These are phyloP conservation scores for Naganishia vaughanmartiniae DNA, from an alignment of 768 basidiomycete species.

Conservation along the genomic window DNA sequence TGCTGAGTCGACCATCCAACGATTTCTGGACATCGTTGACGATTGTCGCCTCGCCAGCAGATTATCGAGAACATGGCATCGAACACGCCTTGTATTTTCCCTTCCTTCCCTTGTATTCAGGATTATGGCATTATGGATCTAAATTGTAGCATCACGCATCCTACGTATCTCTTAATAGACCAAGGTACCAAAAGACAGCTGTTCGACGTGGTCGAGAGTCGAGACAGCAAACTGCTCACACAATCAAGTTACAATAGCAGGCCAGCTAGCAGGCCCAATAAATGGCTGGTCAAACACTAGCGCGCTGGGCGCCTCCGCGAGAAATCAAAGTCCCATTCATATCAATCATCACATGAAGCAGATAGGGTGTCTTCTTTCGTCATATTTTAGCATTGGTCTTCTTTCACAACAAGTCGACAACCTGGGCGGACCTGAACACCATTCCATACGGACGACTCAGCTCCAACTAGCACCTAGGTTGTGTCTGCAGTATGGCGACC, in stretches of 20 bases:
- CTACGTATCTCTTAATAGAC: not conserved
- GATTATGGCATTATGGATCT: not conserved
- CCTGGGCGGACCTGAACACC: not conserved
- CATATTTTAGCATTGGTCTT: not conserved
- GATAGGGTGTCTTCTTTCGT: not conserved
- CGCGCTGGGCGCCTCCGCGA: not conserved
- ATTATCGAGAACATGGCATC: too few relatives aligned
- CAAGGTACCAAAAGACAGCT: too few relatives aligned
- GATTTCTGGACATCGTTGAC: not conserved
- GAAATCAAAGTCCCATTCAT: not conserved
- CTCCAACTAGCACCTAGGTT: not conserved
- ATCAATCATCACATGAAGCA: constrained; percentile 7
- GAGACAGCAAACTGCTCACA: too few relatives aligned
- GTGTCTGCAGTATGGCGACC: not conserved
- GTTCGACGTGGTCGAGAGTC: too few relatives aligned
- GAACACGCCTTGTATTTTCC: not conserved
- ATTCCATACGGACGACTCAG: not conserved
- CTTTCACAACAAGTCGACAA: not conserved
- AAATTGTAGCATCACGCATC: not conserved
- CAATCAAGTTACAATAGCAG: too few relatives aligned
- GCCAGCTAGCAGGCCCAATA: not conserved
- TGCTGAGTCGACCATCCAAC: not conserved
- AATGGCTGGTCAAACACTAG: not conserved
- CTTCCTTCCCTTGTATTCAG: not conserved
- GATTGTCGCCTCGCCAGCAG: too few relatives aligned